Base-by-base conservation (phyloP, 2,329 filamentous ascomycete genomes). In the Hymenoscyphus scutula region DNA sequence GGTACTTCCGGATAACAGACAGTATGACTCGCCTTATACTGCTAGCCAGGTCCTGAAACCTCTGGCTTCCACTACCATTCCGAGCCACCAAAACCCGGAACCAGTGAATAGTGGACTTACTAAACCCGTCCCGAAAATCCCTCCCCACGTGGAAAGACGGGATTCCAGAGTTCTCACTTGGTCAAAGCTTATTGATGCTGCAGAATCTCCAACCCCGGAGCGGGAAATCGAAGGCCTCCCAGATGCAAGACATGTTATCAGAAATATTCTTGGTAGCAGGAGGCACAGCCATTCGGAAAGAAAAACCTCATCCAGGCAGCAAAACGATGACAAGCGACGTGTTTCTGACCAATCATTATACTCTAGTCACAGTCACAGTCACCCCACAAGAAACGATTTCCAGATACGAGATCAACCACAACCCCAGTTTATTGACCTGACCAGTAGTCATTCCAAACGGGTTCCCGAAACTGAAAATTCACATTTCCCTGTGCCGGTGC, bases 21-120 rank as follows among this genome's bases (percentile, higher is more conserved):
- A 73, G 29, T 74, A 75, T 45, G 74, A 69, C 53, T 74, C 73
- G 30, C 73, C 73, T 15, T 74, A 74, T 56, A 72, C 74, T 62
- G 62, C 67, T 56, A 69, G 63, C 45, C 70, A 71, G 67, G 65
- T 45, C 13, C 65, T 66, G 56, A 67, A 64, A 57, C 53, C 59
- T 29, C 59, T 63, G 53, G 54, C 59, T 53, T 56, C 64, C 19
- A 29, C 58, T 29, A 3, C 27, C 45, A 13, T 25, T 51, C 19
- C 19, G 11, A 51, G 45, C 23, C 45, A 23, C 19, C 45, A 11
- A 51, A 51, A 23, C 11, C 45, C 45, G 23, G 8, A 51, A 51
- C 45, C 19, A 25, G 45, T 51, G 45, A 23, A 23, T 13, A 25
- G 15, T 11, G 10, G 23, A 25, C 10, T 19, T 3, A 51, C 23